These are phyloP conservation scores for Saturnispora halmiae DNA, from an alignment of 805 yeast genomes.

Conservation along the genomic window DNA sequence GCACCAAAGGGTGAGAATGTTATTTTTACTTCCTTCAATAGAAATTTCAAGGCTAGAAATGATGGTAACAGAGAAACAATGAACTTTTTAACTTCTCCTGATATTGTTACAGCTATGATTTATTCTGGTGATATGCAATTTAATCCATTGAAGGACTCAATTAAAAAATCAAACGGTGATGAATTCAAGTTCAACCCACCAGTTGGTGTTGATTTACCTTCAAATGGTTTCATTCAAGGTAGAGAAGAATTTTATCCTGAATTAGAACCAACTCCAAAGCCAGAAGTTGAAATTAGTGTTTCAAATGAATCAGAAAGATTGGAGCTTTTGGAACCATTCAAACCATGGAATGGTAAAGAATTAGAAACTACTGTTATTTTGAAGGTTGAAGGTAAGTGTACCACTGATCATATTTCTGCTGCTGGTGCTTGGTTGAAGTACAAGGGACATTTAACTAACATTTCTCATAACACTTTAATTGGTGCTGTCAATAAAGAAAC, in stretches of 20 bases:
- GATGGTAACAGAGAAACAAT: slow-evolving; percentile 97
- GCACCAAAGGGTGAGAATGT: slow-evolving; percentile 92
- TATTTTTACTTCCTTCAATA: slow-evolving; percentile 93
- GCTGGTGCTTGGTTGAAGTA: slow-evolving; percentile 99
- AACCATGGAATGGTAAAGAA: slow-evolving; percentile 81
- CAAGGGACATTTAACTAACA: slow-evolving; percentile 95
- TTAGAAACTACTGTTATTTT: slow-evolving; percentile 64
- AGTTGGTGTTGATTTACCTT: slow-evolving; percentile 83
- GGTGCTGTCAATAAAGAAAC: slow-evolving; percentile 97
- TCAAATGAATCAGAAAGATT: slow-evolving; percentile 86
- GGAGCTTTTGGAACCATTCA: slow-evolving; percentile 83
- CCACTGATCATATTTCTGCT: slow-evolving; percentile 97
- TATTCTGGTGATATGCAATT: slow-evolving; percentile 93
- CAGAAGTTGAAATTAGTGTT: slow-evolving; percentile 43
- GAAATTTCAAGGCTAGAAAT: slow-evolving; percentile 96
- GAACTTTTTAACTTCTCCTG: slow-evolving; percentile 96
- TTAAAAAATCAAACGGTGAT: slow-evolving; percentile 81
- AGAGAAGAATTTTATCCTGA: slow-evolving; percentile 50
- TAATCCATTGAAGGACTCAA: slow-evolving; percentile 89
- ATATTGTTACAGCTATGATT: slow-evolving; percentile 89
- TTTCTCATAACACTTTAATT: slow-evolving; percentile 87
- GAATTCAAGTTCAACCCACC: slow-evolving; percentile 87
- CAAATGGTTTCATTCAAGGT: slow-evolving; percentile 83
- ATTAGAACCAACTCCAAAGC: slow-evolving; percentile 43
- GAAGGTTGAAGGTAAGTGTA: slow-evolving; percentile 96